Conservation (phyloP, 163 green algal genomes). For the Scenedesmus sp. region DNA sequence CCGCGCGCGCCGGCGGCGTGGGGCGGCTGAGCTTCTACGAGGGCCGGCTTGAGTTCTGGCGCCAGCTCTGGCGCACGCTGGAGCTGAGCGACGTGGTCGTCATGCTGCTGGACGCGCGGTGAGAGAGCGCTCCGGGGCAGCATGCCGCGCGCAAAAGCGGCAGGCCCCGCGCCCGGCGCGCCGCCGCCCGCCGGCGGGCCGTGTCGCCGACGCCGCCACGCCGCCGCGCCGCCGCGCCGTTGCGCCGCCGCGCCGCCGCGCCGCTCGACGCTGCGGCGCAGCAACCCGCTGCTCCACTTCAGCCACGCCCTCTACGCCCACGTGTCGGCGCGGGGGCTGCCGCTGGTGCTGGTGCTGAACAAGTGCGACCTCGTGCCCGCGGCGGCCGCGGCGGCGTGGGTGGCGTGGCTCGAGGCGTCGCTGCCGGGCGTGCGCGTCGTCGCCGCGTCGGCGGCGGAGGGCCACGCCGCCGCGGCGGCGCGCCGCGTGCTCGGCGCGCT, state of each 20-base stretch:
- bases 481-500: conserved; percentile 1
- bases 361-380: conserved; percentile 69
- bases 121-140: neutral
- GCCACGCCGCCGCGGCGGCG: conserved; percentile 22
- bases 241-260: too few species aligned
- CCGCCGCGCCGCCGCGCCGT: too few species aligned
- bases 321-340: conserved; percentile 44
- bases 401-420: conserved; percentile 52
- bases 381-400: conserved; percentile 55
- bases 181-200: too few species aligned
- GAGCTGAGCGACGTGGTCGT: conserved; percentile 64
- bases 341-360: conserved; percentile 67
- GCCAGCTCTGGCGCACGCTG: conserved; percentile 73
- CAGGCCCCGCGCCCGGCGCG: too few species aligned
- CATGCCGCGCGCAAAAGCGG: too few species aligned
- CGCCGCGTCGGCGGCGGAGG: conserved; percentile 26
- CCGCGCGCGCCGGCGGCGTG: neutral
- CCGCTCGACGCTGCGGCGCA: too few species aligned
- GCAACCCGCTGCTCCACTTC: conserved; percentile 75
- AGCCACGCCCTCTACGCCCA: conserved; percentile 59
- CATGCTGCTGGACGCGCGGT: conserved; percentile 70
- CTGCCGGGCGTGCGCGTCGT: conserved; percentile 57
- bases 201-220: too few species aligned
- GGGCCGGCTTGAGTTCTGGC: conserved; percentile 68
- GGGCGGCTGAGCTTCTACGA: conserved; percentile 65